Base-by-base conservation (phyloP, 2,329 filamentous ascomycete species). In the Thelonectria blattea region DNA sequence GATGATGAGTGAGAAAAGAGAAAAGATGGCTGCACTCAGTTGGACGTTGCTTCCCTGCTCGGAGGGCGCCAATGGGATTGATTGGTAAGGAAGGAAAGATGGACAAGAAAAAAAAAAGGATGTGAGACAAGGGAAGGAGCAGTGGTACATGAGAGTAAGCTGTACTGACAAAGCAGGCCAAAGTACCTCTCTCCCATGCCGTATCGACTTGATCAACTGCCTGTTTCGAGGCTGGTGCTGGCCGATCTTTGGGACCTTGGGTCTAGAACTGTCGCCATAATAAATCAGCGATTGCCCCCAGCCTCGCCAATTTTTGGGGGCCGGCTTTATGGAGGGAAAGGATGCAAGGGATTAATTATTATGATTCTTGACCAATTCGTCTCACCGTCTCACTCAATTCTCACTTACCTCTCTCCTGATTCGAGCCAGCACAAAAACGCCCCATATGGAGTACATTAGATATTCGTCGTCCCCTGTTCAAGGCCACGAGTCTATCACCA, bases 241-340 rank as follows among this genome's bases (percentile, higher is more conserved):
- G 51, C 24, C 42, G 41, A 46, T 42, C 54, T 30, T 22, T n/a
- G 27, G 27, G 24, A 32, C 54, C 20, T 22, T n/a, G 27, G 27
- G 24, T 17, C 49, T 27, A 43, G 15, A 18, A 34, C 22, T 6
- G 18, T 48, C 27, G 27, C 27, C 27, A 30, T 30, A 30, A 7
- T 9, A 30, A 30, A 30, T 30, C 27, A 30, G 9, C 8, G 5
- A 4, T 30, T 30, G 3, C 32, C 34, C 55, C 56, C 56, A 58
- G 45, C 56, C 56, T 58, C 56, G 43, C 46, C 27, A 54, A 50
- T 58, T 58, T 58, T 39, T 50, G 27, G 27, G 5, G 27, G 27
- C 27, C 27, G 27, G 27, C 27, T 30, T 30, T 7, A 2, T 10
- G 27, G 27, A 7, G 27, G 27, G 22, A 24, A 30, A 30, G 27